phyloP scores from a whole-genome alignment of 306 rosid species.

The Trifolium repens region DNA sequence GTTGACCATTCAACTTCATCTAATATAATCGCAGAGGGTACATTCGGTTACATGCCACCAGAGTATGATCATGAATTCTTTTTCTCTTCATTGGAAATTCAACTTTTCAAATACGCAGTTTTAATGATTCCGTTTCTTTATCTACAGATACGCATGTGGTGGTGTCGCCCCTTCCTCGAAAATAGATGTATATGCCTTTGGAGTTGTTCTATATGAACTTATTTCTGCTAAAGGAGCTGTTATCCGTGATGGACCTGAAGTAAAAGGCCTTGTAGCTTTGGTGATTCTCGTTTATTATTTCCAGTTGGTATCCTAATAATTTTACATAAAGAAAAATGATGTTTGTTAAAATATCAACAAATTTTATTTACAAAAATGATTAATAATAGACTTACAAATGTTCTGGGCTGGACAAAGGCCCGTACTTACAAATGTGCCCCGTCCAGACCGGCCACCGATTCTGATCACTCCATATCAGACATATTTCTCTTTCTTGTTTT shows the following conservation, averaged over 20 bases:
- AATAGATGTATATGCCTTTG: conserved; percentile 83
- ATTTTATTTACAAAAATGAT: too few relatives aligned
- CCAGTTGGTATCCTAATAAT: neutral
- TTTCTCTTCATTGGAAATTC: neutral
- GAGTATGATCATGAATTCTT: neutral
- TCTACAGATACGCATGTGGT: neutral
- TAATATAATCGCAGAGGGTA: neutral
- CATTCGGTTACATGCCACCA: neutral
- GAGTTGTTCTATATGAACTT: conserved; percentile 88
- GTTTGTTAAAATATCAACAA: too few relatives aligned
- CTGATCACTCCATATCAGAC: too few relatives aligned
- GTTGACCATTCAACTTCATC: neutral
- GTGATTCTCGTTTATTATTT: conserved; percentile 41
- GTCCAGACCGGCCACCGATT: too few relatives aligned
- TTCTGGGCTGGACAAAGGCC: too few relatives aligned
- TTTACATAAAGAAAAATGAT: neutral
- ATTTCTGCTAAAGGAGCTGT: conserved; percentile 88
- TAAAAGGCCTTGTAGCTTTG: conserved; percentile 55
- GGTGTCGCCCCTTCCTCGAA: neutral
- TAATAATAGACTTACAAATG: too few relatives aligned
- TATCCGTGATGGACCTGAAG: conserved; percentile 22
- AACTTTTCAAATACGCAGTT: too few relatives aligned
- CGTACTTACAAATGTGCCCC: too few relatives aligned
- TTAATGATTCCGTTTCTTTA: neutral
- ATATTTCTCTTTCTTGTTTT: neutral